phyloP scores from a whole-genome alignment of 1,284 basidiomycete genomes.

The Marasmius sp. region DNA sequence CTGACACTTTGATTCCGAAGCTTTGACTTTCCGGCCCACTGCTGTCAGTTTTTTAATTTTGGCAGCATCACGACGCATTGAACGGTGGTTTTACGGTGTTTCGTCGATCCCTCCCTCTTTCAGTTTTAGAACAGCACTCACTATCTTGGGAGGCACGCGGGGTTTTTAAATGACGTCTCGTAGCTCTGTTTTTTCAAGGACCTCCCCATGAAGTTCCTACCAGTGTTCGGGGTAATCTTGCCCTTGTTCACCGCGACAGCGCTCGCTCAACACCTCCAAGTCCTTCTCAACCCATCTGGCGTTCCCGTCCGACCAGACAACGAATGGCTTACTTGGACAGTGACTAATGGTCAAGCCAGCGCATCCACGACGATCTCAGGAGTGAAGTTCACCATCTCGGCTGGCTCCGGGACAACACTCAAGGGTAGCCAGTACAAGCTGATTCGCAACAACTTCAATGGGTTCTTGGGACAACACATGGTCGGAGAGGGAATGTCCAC shows the following conservation, averaged over 20 bases:
- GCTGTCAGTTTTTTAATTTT: no score
- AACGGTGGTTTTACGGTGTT: no score
- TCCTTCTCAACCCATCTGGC: background rate
- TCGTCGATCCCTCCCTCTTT: no score
- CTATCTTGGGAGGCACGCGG: no score
- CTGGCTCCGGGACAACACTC: background rate
- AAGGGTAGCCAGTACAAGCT: background rate
- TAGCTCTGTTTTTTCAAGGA: no score
- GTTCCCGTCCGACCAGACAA: background rate
- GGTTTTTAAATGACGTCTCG: no score
- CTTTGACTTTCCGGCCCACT: no score
- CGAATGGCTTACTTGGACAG: background rate
- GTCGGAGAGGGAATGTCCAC: background rate
- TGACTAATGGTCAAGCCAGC: background rate
- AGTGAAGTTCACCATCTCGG: background rate
- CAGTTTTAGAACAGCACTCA: no score
- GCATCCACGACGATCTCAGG: background rate
- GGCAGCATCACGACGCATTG: no score
- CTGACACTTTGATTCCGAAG: no score
- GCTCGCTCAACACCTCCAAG: background rate
- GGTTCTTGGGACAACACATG: background rate
- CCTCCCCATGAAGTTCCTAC: no score
- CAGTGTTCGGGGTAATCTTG: background rate
- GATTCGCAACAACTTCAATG: background rate
- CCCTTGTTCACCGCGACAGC: background rate